Evolutionary conservation across 805 yeast genomes (phyloP).

Genomic region (Komagataella ulmi): DNA sequence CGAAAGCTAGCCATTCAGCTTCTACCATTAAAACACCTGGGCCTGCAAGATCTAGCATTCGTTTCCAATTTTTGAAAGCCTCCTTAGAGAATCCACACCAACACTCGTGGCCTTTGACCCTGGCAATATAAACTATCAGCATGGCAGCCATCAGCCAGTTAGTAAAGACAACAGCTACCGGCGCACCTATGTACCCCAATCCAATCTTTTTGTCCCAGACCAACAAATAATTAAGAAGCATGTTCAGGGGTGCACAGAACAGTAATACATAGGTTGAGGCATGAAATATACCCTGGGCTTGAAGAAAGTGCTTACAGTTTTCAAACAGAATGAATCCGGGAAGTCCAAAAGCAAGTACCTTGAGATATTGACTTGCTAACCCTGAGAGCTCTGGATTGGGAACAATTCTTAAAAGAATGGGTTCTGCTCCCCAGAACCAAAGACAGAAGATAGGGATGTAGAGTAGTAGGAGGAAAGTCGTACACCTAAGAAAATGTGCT

Average conservation of each 20-base stretch:
- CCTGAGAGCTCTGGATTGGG: slow-evolving; percentile 26
- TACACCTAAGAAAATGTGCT: slow-evolving; percentile 53
- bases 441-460: slow-evolving; percentile 40
- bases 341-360: slow-evolving; percentile 44
- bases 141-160: slow-evolving; percentile 59
- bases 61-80: slow-evolving; percentile 45
- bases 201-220: slow-evolving; percentile 51
- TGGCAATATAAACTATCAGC: slow-evolving; percentile 30
- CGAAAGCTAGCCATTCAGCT: slow-evolving; percentile 73
- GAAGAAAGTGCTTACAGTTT: slow-evolving; percentile 60
- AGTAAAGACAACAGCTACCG: slow-evolving; percentile 57
- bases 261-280: slow-evolving; percentile 64
- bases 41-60: slow-evolving; percentile 49
- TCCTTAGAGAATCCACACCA: slow-evolving; percentile 18
- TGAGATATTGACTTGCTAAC: slow-evolving; percentile 47
- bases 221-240: slow-evolving; percentile 46
- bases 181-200: slow-evolving; percentile 65
- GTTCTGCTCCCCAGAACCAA: slow-evolving; percentile 49
- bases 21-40: slow-evolving; percentile 69
- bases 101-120: slow-evolving; percentile 29
- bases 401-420: slow-evolving; percentile 23
- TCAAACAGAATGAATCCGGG: slow-evolving; percentile 59
- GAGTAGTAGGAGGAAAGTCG: slow-evolving; percentile 34
- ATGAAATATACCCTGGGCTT: slow-evolving; percentile 68
- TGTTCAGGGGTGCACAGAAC: slow-evolving; percentile 66